phyloP scores from a whole-genome alignment of 176 grass and related monocot species.

The Oryza meridionalis region DNA sequence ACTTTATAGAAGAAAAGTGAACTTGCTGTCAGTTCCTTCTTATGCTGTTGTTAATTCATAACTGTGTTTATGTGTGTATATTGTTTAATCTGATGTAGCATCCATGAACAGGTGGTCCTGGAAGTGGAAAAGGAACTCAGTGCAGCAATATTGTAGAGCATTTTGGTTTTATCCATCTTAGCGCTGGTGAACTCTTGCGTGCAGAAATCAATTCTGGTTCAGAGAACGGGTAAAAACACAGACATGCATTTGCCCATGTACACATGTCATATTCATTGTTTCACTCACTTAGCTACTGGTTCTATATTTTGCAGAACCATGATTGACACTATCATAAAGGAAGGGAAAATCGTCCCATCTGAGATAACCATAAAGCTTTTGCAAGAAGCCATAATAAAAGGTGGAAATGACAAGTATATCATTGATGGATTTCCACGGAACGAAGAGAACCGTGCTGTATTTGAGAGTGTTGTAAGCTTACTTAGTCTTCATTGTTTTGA shows the following conservation, averaged over 20 bases:
- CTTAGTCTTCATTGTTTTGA: slow-evolving; percentile 7
- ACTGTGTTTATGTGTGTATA: not conserved
- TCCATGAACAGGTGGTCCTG: slow-evolving; percentile 50
- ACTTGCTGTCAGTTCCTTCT: not conserved
- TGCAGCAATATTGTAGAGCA: slow-evolving; percentile 60
- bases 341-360: slow-evolving; percentile 74
- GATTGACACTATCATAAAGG: slow-evolving; percentile 71
- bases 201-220: slow-evolving; percentile 68
- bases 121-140: slow-evolving; percentile 68
- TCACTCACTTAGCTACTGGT: not conserved
- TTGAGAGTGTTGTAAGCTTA: slow-evolving; percentile 60
- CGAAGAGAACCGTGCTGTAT: slow-evolving; percentile 65
- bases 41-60: too few species aligned
- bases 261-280: not conserved
- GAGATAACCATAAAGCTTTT: slow-evolving; percentile 67
- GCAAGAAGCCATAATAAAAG: slow-evolving; percentile 58
- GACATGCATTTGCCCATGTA: not conserved
- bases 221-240: slow-evolving; percentile 53
- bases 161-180: slow-evolving; percentile 66
- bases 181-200: slow-evolving; percentile 59
- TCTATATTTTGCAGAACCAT: slow-evolving; percentile 51
- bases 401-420: slow-evolving; percentile 64
- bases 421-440: slow-evolving; percentile 76
- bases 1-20: not conserved
- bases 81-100: slow-evolving; percentile 3